phyloP scores from a whole-genome alignment of 768 basidiomycete genomes.

The Mycena filopes region DNA sequence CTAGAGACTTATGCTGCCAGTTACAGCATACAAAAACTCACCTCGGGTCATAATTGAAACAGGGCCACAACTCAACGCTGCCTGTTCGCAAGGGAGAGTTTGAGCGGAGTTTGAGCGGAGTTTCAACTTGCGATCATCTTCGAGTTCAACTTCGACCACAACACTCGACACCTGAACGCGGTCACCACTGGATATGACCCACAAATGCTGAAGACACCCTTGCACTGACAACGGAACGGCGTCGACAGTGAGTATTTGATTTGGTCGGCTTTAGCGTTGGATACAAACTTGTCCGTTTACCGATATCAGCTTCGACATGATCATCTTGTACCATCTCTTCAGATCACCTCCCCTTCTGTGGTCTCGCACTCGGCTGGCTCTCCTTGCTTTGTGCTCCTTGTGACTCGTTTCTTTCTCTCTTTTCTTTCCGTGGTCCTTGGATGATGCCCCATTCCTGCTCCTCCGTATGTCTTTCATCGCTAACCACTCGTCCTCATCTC shows the following conservation, averaged over 20 bases:
- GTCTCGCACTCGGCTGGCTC: constrained; percentile 3
- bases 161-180: no score
- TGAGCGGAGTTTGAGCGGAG: no score
- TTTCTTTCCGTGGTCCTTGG: neutral
- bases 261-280: neutral
- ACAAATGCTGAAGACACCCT: no score
- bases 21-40: no score
- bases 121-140: no score
- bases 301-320: constrained; percentile 18
- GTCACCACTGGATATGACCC: no score
- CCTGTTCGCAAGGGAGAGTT: no score
- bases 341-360: constrained; percentile 1
- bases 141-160: no score
- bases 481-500: neutral
- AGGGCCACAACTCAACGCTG: no score
- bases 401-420: constrained; percentile 17
- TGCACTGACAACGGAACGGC: no score
- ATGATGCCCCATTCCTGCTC: constrained; percentile 16
- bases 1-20: no score
- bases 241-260: neutral
- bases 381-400: constrained; percentile 1
- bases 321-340: constrained; percentile 16
- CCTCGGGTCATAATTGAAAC: no score
- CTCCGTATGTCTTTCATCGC: constrained; percentile 26
- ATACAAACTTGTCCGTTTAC: constrained; percentile 7